Percentiles rank a stretch among this genome's conserved stretches.
These are phyloP conservation scores for Dothideomycetidae sp. DNA, from an alignment of 2,329 filamentous ascomycete genomes.

Conservation along the genomic window DNA sequence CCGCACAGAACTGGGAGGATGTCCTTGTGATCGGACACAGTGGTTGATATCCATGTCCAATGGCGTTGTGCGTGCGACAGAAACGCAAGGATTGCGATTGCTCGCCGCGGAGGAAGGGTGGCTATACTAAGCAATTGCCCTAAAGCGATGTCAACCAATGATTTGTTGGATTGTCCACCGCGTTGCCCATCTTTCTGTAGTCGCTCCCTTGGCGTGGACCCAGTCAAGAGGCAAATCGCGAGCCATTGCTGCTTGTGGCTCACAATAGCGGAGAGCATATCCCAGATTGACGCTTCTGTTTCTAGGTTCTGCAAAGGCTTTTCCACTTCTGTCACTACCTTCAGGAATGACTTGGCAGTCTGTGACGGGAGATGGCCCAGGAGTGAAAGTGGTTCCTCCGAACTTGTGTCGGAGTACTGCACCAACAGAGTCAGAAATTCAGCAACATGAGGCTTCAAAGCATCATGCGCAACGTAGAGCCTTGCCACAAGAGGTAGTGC, in stretches of 20 bases:
- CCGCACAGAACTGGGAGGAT: slow-evolving; percentile 60
- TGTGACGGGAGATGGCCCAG: slow-evolving; percentile 75
- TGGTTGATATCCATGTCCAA: slow-evolving; percentile 87
- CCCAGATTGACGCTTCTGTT: slow-evolving; percentile 62
- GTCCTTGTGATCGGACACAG: slow-evolving; percentile 55
- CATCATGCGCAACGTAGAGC: slow-evolving; percentile 55
- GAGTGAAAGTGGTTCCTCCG: slow-evolving; percentile 79
- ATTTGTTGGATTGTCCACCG: slow-evolving; percentile 38
- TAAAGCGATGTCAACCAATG: slow-evolving; percentile 62
- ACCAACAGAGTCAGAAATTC: slow-evolving; percentile 61
- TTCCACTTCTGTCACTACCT: slow-evolving; percentile 62
- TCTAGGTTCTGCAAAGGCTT: slow-evolving; percentile 53
- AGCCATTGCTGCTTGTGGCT: slow-evolving; percentile 92
- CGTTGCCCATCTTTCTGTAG: slow-evolving; percentile 44
- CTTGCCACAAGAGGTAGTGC: slow-evolving; percentile 62
- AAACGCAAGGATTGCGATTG: slow-evolving; percentile 70
- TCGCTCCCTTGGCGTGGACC: slow-evolving; percentile 65
- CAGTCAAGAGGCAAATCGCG: slow-evolving; percentile 81
- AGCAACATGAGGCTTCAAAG: slow-evolving; percentile 51
- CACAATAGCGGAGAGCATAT: slow-evolving; percentile 71
- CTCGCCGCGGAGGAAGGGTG: slow-evolving; percentile 48
- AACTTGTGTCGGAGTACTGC: slow-evolving; percentile 46
- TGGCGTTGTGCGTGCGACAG: slow-evolving; percentile 79
- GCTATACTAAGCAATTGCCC: slow-evolving; percentile 51
- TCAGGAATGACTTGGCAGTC: slow-evolving; percentile 70